Evolutionary conservation across 2,329 filamentous ascomycete species (phyloP).

Genomic region (Botrytis medusae): DNA sequence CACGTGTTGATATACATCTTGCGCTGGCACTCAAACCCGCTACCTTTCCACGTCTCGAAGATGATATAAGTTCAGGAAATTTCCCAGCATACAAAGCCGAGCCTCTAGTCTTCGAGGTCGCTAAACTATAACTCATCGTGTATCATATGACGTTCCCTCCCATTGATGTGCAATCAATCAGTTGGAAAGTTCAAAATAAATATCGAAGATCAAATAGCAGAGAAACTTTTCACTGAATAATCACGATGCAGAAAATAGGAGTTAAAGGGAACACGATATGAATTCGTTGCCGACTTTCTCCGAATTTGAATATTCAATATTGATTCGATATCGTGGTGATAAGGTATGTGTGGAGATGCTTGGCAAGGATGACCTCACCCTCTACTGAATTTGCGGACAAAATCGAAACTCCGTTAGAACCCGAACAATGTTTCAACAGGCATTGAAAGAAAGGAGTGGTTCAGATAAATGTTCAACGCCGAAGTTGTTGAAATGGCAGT

Average conservation of each 20-base stretch:
- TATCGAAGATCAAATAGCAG: neutral
- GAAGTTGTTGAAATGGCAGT: neutral
- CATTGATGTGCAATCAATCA: too few relatives aligned
- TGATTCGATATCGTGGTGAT: neutral
- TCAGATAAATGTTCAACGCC: neutral
- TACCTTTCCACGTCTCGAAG: neutral
- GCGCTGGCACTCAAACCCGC: neutral
- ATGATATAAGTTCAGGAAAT: neutral
- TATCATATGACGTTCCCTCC: neutral
- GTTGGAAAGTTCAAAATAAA: neutral
- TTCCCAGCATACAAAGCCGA: neutral
- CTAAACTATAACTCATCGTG: neutral
- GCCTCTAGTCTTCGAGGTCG: neutral
- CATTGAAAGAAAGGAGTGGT: neutral
- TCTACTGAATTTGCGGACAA: neutral
- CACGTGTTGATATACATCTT: conserved; percentile 1
- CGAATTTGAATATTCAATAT: neutral
- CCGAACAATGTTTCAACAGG: neutral
- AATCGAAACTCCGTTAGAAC: neutral
- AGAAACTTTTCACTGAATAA: neutral
- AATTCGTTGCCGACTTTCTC: neutral
- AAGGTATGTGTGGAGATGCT: neutral
- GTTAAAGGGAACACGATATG: neutral
- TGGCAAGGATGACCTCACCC: neutral
- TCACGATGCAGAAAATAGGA: neutral